Base-by-base conservation (phyloP, 257 asterid genomes). In the Solanum raphanifolium region DNA sequence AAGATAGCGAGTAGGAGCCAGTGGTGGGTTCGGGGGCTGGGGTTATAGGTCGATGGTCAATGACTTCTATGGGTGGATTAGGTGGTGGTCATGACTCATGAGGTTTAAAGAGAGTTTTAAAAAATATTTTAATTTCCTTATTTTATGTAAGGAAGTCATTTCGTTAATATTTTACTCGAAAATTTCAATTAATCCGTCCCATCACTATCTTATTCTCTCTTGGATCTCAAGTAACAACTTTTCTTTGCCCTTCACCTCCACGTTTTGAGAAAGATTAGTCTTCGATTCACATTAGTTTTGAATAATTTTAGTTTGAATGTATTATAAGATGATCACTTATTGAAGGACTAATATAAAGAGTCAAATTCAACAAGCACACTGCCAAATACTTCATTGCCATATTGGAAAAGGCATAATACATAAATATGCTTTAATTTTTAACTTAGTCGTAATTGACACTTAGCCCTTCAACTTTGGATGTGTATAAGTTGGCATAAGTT, bases 11-110 rank as follows among this genome's bases (percentile, higher is more conserved):
- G 58, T 46, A 46, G 58, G 58, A 46, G 20, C 20, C 0, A 48
- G 9, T 48, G 60, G 21, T 48, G 60, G 21, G 60, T 48, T 48
- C 1, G 8, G 23, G 60, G 8, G 60, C 3, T 48, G 60, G 58
- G 58, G 20, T 46, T 0, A 46, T 0, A 5, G 58, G 58, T 46
- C 20, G 58, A 46, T 46, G 20, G 58, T 0, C 58, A 0, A 46
- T 46, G 55, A 0, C 1, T 0, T 46, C 55, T 46, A 46, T 13
- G 20, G 20, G 55, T 46, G 20, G 55, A 46, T 46, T 46, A 46
- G 55, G 55, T 46, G 58, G 58, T 48, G 58, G 0, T 48, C 60
- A 48, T 13, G 55, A 0, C 21, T 48, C 58, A 0, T 16, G 23
- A 52, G 60, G 60, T 52, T 16, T 48, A 52, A 52, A 55, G 4